Base-by-base conservation (phyloP, 129 eudicot species). In the Chrysanthemum seticuspe region DNA sequence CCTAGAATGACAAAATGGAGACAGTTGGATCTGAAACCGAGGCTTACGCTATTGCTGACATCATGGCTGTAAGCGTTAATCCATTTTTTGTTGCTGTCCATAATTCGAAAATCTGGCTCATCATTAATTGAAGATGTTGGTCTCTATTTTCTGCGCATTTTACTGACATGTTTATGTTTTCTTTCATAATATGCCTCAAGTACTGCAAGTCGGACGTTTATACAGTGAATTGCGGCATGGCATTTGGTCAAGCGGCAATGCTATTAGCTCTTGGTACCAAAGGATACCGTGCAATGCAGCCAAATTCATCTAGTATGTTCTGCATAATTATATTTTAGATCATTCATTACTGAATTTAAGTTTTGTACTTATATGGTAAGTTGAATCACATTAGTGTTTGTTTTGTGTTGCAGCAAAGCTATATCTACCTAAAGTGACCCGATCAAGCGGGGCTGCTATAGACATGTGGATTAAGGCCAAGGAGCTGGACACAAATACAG, bases 181-280 rank as follows among this genome's bases (percentile, higher is more conserved):
- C 67, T 2, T 58, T 9, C 54, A 59, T 31, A 52, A 52, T n/a
- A 12, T 40, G 47, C 62, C 58, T 64, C 59, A 71, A 88, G 96
- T 85, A 71, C 62, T 77, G 87, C 81, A 85, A 83, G 76, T 68
- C 96, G 48, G 82, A 81, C 13, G 91, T 89, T 14, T 87, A 87
- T 73, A 92, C 97, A 0, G 85, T 92, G 70, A 92, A 92, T 62
- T 61, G 76, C 62, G 91, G 86, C 31, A 85, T 79, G 94, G 97
- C 97, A 45, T 87, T 74, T 80, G 97, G 97, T 81, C 97, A 89
- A 87, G 97, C 97, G 67, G 97, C 93, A 74, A 89, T 92, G 97
- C 85, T 92, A 62, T 83, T 92, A 36, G 63, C 96, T 27, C 91
- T 92, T 64, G 97, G 97, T 81, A 67, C 78, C 40, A 87, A 92